Base-by-base conservation (phyloP, 345 rosid species). In the Aquilaria yunnanensis region DNA sequence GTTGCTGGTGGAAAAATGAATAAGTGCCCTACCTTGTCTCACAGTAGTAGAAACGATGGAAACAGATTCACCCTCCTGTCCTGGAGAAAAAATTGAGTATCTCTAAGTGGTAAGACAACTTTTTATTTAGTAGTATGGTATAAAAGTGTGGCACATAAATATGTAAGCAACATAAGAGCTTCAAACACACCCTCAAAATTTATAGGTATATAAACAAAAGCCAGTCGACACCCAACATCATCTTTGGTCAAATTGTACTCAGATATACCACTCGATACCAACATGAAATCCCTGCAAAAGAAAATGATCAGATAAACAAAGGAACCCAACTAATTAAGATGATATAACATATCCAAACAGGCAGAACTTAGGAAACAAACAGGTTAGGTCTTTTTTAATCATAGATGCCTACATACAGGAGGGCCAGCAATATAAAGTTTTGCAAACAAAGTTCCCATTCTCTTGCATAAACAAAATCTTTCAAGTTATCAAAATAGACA, bases 111-210 rank as follows among this genome's bases (percentile, higher is more conserved):
- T 46, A 50, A 57, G 13, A 60, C 47, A 14, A 72, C 56, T 52
- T 23, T 56, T 2, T 8, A 33, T 14, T 53, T 52, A 61, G 43
- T 14, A 10, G 12, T 33, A 70, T n/a, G 51, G n/a, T 57, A 53
- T 61, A 37, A 52, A 74, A 62, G 55, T 43, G 47, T 58, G 43
- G 4, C 43, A 37, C 7, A 47, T 47, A 62, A 57, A 37, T 23
- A 41, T 29, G 58, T 32, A 59, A 66, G 61, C 43, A 37, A 37
- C 16, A 66, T 58, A 59, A 71, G 29, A 5, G 47, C 32, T 51
- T 62, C 50, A 56, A 67, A 75, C 71, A 5, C 66, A 93, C 98
- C 98, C 85, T 93, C 97, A 70, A 93, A 88, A 72, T 90, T 93
- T 69, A 85, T 84, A 59, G 98, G 98, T 69, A 90, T 74, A 65